phyloP scores from a whole-genome alignment of 1,139 yeast genomes.

The Blastobotrys arbuscula region DNA sequence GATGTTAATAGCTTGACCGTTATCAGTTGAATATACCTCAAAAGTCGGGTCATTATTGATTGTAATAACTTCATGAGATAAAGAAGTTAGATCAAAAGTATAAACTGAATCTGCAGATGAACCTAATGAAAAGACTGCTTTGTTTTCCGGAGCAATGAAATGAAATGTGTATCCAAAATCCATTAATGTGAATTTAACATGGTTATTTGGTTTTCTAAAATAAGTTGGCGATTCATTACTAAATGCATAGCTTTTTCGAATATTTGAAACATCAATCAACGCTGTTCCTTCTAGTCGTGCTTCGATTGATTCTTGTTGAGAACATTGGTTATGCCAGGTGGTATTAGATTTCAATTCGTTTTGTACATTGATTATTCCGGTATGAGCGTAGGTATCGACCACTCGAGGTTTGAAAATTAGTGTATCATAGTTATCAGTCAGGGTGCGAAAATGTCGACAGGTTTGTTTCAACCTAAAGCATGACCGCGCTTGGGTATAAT shows the following conservation, averaged over 20 bases:
- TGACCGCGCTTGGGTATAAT: not conserved
- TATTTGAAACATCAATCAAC: not conserved
- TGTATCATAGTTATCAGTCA: not conserved
- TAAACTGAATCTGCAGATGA: not conserved
- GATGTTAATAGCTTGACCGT: not conserved
- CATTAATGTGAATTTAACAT: not conserved
- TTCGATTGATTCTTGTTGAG: too few relatives aligned
- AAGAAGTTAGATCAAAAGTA: not conserved
- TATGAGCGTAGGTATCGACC: not conserved
- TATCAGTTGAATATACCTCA: not conserved
- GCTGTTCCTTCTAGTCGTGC: too few relatives aligned
- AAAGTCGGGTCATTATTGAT: not conserved
- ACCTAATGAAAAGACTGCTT: not conserved
- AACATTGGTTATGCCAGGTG: too few relatives aligned
- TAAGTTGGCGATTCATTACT: not conserved
- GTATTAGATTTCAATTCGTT: not conserved
- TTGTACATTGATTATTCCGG: not conserved
- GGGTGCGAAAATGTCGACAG: not conserved
- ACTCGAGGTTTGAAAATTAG: not conserved
- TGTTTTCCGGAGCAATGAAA: not conserved
- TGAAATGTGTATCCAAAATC: slow-evolving; percentile 6
- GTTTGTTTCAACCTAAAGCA: not conserved
- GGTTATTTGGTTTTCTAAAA: not conserved
- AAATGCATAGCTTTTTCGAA: not conserved
- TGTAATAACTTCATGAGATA: not conserved